Evolutionary conservation across 164 flowering plant genomes (phyloP).

Genomic region (Echeveria elegans): DNA sequence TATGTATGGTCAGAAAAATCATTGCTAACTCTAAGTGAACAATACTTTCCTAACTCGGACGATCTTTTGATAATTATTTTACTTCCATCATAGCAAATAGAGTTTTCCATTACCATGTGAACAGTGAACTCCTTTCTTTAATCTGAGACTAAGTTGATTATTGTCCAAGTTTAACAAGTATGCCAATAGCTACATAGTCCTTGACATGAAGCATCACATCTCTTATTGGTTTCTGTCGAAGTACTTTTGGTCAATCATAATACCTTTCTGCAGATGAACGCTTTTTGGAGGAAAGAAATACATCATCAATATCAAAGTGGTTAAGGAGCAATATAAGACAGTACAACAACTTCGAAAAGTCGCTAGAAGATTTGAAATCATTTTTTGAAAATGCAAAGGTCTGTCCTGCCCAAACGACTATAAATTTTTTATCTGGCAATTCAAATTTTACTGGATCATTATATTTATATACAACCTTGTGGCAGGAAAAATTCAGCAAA

Average conservation of each 20-base stretch:
- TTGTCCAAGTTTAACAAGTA: background rate
- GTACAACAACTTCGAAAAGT: slow-evolving; percentile 47
- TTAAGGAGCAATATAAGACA: slow-evolving; percentile 64
- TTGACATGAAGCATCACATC: background rate
- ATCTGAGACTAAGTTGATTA: background rate
- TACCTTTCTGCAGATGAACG: slow-evolving; percentile 58
- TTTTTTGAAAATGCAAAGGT: slow-evolving; percentile 75
- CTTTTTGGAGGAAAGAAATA: slow-evolving; percentile 57
- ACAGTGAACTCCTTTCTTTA: background rate
- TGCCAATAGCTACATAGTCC: background rate
- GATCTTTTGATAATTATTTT: background rate
- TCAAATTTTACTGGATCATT: background rate
- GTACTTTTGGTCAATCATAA: background rate
- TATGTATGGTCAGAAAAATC: background rate
- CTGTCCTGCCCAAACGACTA: background rate
- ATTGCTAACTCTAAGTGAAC: background rate
- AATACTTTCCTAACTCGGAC: background rate
- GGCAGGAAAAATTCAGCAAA: slow-evolving; percentile 44
- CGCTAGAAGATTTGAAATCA: slow-evolving; percentile 45
- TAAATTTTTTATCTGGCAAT: background rate
- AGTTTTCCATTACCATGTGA: background rate
- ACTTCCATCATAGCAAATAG: background rate
- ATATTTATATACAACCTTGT: slow-evolving; percentile 5
- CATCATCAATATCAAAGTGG: slow-evolving; percentile 79
- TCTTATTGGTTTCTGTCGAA: too few species aligned